Base-by-base conservation (phyloP, 176 grass and related monocot genomes). In the Melocanna baccifera region DNA sequence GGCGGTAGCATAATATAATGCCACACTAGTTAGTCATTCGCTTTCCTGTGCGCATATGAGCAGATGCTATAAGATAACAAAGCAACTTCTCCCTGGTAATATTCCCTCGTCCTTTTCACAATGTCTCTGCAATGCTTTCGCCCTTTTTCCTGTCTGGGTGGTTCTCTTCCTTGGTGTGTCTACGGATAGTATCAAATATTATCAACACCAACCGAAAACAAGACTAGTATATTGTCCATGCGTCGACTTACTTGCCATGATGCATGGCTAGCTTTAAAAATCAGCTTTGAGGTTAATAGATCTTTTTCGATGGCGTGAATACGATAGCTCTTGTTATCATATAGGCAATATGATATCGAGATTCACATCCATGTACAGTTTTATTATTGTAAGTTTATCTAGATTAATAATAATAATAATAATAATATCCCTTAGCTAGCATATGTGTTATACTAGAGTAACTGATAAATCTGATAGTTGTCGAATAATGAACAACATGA, bases 1-100 rank as follows among this genome's bases (percentile, higher is more conserved):
- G n/a, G n/a, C n/a, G n/a, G n/a, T n/a, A 62, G 36, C n/a, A 52
- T 66, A 32, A 53, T 8, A 78, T 48, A n/a, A 56, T 67, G 85
- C 9, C 47, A 67, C 47, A 20, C 34, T 75, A 30, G 50, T 39
- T 45, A 51, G 14, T 23, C 45, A 16, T 39, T 67, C 62, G 11
- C 30, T 52, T 0, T 11, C 29, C 32, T 53, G 46, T 80, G 29
- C 45, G 41, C 41, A 26, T 48, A 65, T 5, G 57, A 48, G 41
- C 28, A 48, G 48, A 47, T 86, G 66, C 41, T 71, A 71, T 51
- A 53, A 55, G 9, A 47, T 7, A 43, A 61, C 55, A 80, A 43
- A 69, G 53, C 25, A 67, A 55, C 25, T 22, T 46, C 18, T 30
- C 15, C 22, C 2, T 1, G 18, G 1, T 12, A 62, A 73, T 80